Conservation (phyloP, 2,329 filamentous ascomycete genomes). For the Venturia carpophila region DNA sequence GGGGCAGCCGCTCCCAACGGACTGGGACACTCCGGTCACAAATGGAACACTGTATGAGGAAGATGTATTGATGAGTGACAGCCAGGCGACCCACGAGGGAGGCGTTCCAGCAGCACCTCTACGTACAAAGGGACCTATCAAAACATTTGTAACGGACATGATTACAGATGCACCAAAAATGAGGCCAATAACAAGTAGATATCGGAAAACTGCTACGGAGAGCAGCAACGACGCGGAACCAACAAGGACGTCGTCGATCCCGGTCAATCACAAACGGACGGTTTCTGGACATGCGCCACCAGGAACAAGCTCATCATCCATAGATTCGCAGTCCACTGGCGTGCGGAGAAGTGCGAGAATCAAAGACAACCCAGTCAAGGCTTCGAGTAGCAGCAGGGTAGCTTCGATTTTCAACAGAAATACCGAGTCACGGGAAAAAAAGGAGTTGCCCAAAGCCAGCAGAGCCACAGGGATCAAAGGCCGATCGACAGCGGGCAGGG, state of each 20-base stretch:
- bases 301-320: conserved; percentile 23
- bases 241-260: conserved; percentile 9
- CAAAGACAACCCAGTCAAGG: conserved; percentile 20
- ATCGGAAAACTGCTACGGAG: conserved; percentile 16
- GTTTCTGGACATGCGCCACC: conserved; percentile 70
- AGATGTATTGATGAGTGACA: conserved; percentile 37
- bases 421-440: conserved; percentile 43
- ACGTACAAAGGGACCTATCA: conserved; percentile 27
- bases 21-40: conserved; percentile 38
- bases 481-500: conserved; percentile 71
- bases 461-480: conserved; percentile 74
- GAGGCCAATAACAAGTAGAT: conserved; percentile 34
- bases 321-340: conserved; percentile 32
- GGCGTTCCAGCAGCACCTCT: conserved; percentile 44
- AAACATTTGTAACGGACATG: conserved; percentile 7
- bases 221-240: neutral
- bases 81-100: conserved; percentile 18
- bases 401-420: conserved; percentile 12
- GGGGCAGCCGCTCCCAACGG: neutral
- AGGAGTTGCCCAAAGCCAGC: conserved; percentile 78
- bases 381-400: conserved; percentile 14
- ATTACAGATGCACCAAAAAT: conserved; percentile 30
- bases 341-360: conserved; percentile 66
- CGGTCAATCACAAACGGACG: conserved; percentile 58
- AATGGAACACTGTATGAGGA: conserved; percentile 23